These are phyloP conservation scores for Gelatoporia subvermispora DNA, from an alignment of 768 basidiomycete genomes.

Conservation along the genomic window DNA sequence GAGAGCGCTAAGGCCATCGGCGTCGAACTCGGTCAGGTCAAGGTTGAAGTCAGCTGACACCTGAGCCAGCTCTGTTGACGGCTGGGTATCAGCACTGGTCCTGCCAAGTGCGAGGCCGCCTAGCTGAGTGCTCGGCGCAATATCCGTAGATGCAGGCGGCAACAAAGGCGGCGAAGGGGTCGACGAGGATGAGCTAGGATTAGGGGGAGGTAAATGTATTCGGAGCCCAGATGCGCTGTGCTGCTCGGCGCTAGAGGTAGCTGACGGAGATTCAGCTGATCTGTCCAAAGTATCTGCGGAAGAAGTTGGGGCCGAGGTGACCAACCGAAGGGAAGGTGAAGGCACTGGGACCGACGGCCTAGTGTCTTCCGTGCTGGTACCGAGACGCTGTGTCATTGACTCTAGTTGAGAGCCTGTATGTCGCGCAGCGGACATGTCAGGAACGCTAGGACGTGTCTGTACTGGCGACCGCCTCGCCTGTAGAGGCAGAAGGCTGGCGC, in stretches of 20 bases:
- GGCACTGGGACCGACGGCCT: conserved; percentile 1
- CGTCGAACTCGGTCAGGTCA: conserved; percentile 52
- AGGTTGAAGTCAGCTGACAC: conserved; percentile 15
- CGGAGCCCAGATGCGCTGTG: conserved; percentile 9
- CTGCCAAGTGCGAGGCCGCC: not conserved
- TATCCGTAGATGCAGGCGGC: conserved; percentile 5
- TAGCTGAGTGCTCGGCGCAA: conserved; percentile 4
- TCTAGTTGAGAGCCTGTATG: not conserved
- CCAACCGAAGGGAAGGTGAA: conserved; percentile 1
- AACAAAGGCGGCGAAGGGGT: conserved; percentile 15
- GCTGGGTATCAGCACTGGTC: not conserved
- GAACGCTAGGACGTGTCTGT: conserved; percentile 12
- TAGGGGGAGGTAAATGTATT: conserved; percentile 17
- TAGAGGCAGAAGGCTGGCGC: conserved; percentile 11
- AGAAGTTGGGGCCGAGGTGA: conserved; percentile 3
- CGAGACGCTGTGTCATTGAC: not conserved
- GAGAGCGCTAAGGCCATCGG: conserved; percentile 76
- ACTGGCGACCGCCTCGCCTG: conserved; percentile 12
- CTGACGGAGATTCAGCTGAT: conserved; percentile 5
- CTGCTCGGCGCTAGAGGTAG: conserved; percentile 5
- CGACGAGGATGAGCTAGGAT: conserved; percentile 12
- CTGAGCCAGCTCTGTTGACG: conserved; percentile 1
- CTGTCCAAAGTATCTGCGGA: conserved; percentile 9
- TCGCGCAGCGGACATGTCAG: conserved; percentile 4
- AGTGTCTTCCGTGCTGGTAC: not conserved